Base-by-base conservation (phyloP, 2,329 filamentous ascomycete genomes). In the Botrytis paeoniae region DNA sequence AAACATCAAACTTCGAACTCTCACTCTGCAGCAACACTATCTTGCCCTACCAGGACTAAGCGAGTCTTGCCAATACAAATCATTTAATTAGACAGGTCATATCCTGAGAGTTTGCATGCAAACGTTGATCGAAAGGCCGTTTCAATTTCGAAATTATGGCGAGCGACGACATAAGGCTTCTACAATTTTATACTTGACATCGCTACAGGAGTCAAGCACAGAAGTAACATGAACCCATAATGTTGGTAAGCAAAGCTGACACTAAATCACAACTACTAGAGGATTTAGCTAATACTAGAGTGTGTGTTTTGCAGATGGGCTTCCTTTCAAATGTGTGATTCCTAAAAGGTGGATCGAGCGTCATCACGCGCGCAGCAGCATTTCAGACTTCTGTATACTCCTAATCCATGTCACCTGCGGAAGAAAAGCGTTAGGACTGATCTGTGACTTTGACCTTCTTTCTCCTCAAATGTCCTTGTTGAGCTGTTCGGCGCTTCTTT, bases 321-420 rank as follows among this genome's bases (percentile, higher is more conserved):
- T n/a, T 16, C 48, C 12, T n/a, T 54, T 10, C 3, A 54, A n/a
- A 54, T 16, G 25, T 6, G 48, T n/a, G 12, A 1, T 10, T 16
- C 16, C 12, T n/a, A n/a, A 12, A 16, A 16, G 12, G 48, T 1
- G 12, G 10, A n/a, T 0, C 1, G 16, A 12, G n/a, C 5, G 12
- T n/a, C 48, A 54, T n/a, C 25, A n/a, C n/a, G 5, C 48, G 2
- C 2, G 25, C 48, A 14, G 12, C 12, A 54, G 25, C 5, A 14
- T 54, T 54, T 14, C 4, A 4, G 14, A 6, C 0, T n/a, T 54
- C 12, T 54, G 6, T n/a, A 6, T 5, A 16, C 48, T 54, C 25
- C 12, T 54, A 54, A 12, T 7, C 0, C 25, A 0, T n/a, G 4
- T n/a, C 25, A 16, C 1, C 1, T 14, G 12, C 12, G 6, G 25